These are phyloP conservation scores for Acaromyces ingoldii DNA, from an alignment of 1,284 basidiomycete genomes.

Conservation along the genomic window DNA sequence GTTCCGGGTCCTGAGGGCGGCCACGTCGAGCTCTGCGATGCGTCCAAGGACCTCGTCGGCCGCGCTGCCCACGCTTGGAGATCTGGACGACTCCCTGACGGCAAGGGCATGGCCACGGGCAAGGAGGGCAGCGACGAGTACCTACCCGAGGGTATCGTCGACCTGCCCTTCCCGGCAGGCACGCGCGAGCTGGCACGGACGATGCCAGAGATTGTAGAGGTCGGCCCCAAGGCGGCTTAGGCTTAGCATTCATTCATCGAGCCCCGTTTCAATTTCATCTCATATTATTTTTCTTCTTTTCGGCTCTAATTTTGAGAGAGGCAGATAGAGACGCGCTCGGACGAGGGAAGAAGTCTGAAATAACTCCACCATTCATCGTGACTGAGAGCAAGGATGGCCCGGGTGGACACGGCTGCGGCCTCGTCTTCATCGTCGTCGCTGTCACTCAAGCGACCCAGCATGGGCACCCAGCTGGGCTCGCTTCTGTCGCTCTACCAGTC, in stretches of 20 bases:
- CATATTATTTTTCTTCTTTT: too few relatives aligned
- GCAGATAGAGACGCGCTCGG: too few relatives aligned
- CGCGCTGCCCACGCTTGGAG: conserved; percentile 39
- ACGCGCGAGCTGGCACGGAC: conserved; percentile 70
- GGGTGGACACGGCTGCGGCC: too few relatives aligned
- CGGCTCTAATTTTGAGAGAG: too few relatives aligned
- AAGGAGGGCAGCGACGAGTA: conserved; percentile 66
- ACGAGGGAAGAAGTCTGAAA: too few relatives aligned
- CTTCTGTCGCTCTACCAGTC: background rate
- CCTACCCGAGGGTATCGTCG: conserved; percentile 72
- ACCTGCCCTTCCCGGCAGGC: conserved; percentile 87
- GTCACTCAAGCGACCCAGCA: too few relatives aligned
- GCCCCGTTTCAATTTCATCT: too few relatives aligned
- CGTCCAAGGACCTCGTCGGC: conserved; percentile 41
- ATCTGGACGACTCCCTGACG: background rate
- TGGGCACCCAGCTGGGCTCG: background rate
- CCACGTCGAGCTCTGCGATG: conserved; percentile 51
- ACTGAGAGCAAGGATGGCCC: too few relatives aligned
- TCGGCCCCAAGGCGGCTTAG: conserved; percentile 16
- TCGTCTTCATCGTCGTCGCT: too few relatives aligned
- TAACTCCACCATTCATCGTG: too few relatives aligned
- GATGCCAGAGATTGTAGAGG: conserved; percentile 44
- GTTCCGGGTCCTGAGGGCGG: conserved; percentile 58
- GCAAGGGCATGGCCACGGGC: conserved; percentile 46
- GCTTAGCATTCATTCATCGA: too few relatives aligned